These are phyloP conservation scores for Cryptosporidium canis DNA, from an alignment of 169 alveolate species.

Conservation along the genomic window DNA sequence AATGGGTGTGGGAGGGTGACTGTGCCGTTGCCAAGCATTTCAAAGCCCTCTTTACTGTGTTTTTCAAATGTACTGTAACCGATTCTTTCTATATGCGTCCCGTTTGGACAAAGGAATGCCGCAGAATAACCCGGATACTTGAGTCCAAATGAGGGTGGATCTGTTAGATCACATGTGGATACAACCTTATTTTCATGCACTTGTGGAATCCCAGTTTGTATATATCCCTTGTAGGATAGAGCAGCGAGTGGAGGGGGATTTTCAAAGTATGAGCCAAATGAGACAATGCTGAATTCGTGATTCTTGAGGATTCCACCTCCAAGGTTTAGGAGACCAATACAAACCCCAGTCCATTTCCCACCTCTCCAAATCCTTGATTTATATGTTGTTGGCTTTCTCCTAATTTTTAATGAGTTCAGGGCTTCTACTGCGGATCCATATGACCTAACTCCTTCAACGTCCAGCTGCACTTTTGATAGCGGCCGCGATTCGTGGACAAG, in stretches of 20 bases:
- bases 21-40: slow-evolving; percentile 32
- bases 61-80: slow-evolving; percentile 56
- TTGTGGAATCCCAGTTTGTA: slow-evolving; percentile 66
- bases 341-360: slow-evolving; percentile 58
- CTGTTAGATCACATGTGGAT: slow-evolving; percentile 53
- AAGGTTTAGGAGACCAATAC: slow-evolving; percentile 49
- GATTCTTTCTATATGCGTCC: slow-evolving; percentile 64
- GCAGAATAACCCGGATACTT: slow-evolving; percentile 62
- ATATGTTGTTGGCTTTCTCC: neutral
- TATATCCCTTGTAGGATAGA: slow-evolving; percentile 29
- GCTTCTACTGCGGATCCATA: slow-evolving; percentile 58
- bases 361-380: slow-evolving; percentile 67
- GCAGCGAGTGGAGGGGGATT: slow-evolving; percentile 52
- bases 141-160: slow-evolving; percentile 31
- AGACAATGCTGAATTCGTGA: slow-evolving; percentile 52
- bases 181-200: slow-evolving; percentile 24
- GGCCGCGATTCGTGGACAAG: slow-evolving; percentile 62
- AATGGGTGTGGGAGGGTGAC: slow-evolving; percentile 27
- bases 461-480: slow-evolving; percentile 7
- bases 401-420: slow-evolving; percentile 7
- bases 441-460: slow-evolving; percentile 11
- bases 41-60: slow-evolving; percentile 3
- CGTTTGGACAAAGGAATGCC: slow-evolving; percentile 69
- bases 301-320: slow-evolving; percentile 32
- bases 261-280: slow-evolving; percentile 61